phyloP scores from a whole-genome alignment of 192 early-diverging fungal genomes.

The Powellomyces hirtus region DNA sequence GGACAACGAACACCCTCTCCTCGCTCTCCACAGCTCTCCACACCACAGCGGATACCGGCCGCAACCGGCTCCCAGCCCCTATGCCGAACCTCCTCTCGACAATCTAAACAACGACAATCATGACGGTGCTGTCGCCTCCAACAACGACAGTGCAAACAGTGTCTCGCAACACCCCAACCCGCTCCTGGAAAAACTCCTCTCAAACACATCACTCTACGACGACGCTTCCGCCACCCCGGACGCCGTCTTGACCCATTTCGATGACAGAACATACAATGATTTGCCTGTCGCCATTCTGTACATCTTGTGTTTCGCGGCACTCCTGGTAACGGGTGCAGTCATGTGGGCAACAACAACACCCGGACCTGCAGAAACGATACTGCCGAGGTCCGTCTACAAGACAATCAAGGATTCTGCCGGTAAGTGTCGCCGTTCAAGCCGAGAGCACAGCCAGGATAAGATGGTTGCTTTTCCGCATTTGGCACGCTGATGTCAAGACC shows the following conservation, averaged over 20 bases:
- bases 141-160: too few relatives aligned
- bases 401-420: slow-evolving; percentile 8
- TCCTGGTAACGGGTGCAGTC: slow-evolving; percentile 4
- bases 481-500: too few relatives aligned
- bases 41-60: not conserved
- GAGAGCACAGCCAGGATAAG: too few relatives aligned
- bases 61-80: not conserved
- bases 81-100: not conserved
- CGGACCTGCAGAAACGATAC: not conserved
- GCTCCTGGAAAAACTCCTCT: not conserved
- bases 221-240: not conserved
- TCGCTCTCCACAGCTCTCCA: not conserved
- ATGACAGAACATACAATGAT: slow-evolving; percentile 5
- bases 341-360: not conserved
- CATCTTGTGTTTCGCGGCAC: not conserved
- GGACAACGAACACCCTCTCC: not conserved
- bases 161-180: not conserved
- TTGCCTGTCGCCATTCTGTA: slow-evolving; percentile 16
- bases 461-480: too few relatives aligned
- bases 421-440: too few relatives aligned
- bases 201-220: not conserved
- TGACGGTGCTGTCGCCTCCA: not conserved
- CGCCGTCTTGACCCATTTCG: not conserved
- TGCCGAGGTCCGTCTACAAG: slow-evolving; percentile 9
- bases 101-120: not conserved